Evolutionary conservation across 164 flowering plant species (phyloP).

Genomic region (Nymphaea colorata): DNA sequence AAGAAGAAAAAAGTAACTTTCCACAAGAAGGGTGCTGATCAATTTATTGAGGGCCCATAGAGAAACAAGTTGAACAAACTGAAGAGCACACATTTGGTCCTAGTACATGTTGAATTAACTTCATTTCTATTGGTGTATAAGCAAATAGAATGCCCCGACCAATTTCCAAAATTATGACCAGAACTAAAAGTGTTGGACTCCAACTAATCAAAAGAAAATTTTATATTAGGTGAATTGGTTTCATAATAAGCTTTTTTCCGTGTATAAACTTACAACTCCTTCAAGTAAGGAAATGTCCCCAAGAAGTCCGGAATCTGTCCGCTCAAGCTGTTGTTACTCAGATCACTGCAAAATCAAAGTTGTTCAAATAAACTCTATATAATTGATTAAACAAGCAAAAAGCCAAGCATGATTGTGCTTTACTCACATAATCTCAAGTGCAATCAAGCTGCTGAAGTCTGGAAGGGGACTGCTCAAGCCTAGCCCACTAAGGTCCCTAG

Average conservation of each 20-base stretch:
- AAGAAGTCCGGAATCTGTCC: slow-evolving; percentile 10
- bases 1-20: no score
- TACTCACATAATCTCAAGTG: slow-evolving; percentile 32
- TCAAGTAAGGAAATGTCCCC: slow-evolving; percentile 15
- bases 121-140: no score
- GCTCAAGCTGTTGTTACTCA: neutral
- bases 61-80: no score
- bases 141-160: no score
- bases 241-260: neutral
- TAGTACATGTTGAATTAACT: no score
- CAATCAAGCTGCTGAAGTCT: slow-evolving; percentile 33
- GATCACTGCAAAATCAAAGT: slow-evolving; percentile 2
- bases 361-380: no score
- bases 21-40: no score
- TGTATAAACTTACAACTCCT: slow-evolving; percentile 16
- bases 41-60: no score
- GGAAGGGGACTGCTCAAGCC: slow-evolving; percentile 26
- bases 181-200: no score
- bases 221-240: neutral
- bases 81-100: no score
- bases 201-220: neutral
- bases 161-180: no score
- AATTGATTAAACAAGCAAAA: no score
- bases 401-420: neutral
- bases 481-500: slow-evolving; percentile 22